Evolutionary conservation across 176 grass and related monocot genomes (phyloP).

Genomic region (Avena sativa): DNA sequence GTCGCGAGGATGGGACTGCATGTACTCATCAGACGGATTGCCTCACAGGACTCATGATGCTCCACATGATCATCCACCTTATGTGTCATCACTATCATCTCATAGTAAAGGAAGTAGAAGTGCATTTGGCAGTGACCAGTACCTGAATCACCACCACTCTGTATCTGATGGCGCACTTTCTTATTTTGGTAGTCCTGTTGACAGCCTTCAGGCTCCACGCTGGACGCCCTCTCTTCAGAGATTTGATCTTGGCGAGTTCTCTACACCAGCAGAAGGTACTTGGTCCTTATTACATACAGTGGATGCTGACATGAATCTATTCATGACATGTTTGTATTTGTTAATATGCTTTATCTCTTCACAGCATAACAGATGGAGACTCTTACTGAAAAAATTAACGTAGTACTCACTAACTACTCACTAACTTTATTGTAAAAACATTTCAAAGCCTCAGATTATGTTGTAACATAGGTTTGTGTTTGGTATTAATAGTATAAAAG

Average conservation of each 20-base stretch:
- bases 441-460: constrained; percentile 2
- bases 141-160: constrained; percentile 85
- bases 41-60: constrained; percentile 64
- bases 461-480: constrained; percentile 3
- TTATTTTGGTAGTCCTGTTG: constrained; percentile 88
- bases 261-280: constrained; percentile 79
- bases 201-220: constrained; percentile 71
- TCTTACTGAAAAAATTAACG: neutral
- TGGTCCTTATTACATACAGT: constrained; percentile 31
- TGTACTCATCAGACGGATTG: constrained; percentile 66
- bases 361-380: neutral
- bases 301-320: neutral
- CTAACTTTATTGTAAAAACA: neutral
- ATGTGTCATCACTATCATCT: constrained; percentile 61
- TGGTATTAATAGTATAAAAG: neutral
- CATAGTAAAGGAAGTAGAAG: constrained; percentile 75
- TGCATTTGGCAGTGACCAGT: constrained; percentile 67
- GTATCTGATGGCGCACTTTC: constrained; percentile 93
- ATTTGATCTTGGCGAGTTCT: constrained; percentile 91
- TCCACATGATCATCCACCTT: constrained; percentile 53
- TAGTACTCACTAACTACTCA: neutral
- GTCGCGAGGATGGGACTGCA: constrained; percentile 76
- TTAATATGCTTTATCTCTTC: constrained; percentile 19
- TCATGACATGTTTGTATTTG: neutral
- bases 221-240: constrained; percentile 88